phyloP scores from a whole-genome alignment of 163 green algal species.

The Scenedesmus sp. region DNA sequence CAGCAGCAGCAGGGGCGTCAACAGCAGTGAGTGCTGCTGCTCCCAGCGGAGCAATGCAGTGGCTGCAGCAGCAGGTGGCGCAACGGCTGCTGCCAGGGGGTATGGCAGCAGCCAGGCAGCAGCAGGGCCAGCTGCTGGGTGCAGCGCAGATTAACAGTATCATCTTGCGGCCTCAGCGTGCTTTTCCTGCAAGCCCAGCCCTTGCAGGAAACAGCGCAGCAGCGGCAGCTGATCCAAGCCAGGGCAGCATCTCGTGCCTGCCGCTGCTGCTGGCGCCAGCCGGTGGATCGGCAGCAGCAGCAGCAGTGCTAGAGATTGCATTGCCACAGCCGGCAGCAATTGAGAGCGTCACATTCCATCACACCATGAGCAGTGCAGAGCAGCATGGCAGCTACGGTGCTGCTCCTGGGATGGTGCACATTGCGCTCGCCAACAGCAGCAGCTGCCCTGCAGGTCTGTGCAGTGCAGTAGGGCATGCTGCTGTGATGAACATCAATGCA shows the following conservation, averaged over 20 bases:
- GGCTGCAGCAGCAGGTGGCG: neutral
- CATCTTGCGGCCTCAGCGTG: neutral
- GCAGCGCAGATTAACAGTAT: neutral
- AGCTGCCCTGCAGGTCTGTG: neutral
- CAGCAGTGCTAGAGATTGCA: constrained; percentile 37
- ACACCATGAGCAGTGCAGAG: neutral
- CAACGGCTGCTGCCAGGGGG: neutral
- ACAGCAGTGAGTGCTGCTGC: neutral
- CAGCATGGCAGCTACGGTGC: neutral
- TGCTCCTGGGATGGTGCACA: neutral
- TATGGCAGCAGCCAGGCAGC: neutral
- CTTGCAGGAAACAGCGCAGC: neutral
- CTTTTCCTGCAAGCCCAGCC: neutral
- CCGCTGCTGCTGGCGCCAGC: neutral
- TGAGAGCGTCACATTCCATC: neutral
- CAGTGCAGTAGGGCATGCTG: neutral
- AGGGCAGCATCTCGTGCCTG: neutral
- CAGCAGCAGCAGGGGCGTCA: neutral
- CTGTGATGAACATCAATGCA: neutral
- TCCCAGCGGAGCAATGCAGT: constrained; percentile 1
- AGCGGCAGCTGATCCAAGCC: neutral
- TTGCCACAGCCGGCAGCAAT: constrained; percentile 12
- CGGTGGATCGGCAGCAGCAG: neutral
- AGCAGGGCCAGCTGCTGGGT: neutral
- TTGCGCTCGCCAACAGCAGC: neutral